A percentile compares a stretch with the other conserved stretches of the same genome.
These are phyloP conservation scores for Botrytis aclada DNA, from an alignment of 2,329 filamentous ascomycete species.

Conservation along the genomic window DNA sequence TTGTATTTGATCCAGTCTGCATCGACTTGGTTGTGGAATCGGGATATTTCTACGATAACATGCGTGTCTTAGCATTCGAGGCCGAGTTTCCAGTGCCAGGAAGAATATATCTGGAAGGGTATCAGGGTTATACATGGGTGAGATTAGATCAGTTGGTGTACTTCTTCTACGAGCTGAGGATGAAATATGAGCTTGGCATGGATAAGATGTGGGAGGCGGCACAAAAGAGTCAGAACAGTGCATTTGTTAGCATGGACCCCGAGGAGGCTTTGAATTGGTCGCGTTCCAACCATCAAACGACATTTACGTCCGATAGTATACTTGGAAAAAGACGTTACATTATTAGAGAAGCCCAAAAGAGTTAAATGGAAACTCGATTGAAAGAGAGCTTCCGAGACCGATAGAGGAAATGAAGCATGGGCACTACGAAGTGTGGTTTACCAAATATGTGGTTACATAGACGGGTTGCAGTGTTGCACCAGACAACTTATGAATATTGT, in stretches of 20 bases:
- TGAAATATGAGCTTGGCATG: conserved; percentile 14
- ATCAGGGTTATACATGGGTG: conserved; percentile 8
- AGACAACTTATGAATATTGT: too few relatives aligned
- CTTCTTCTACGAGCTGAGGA: conserved; percentile 20
- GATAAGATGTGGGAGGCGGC: conserved; percentile 21
- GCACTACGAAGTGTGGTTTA: too few relatives aligned
- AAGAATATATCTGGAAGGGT: neutral
- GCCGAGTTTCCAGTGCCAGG: neutral
- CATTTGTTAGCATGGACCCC: conserved; percentile 19
- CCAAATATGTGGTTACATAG: too few relatives aligned
- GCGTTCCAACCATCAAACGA: too few relatives aligned
- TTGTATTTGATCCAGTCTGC: neutral
- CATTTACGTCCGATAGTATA: too few relatives aligned
- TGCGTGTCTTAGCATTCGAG: neutral
- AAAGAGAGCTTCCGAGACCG: too few relatives aligned
- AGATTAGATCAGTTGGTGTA: conserved; percentile 13
- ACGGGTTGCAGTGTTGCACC: too few relatives aligned
- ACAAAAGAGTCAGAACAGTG: conserved; percentile 5
- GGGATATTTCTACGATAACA: neutral
- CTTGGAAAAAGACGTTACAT: too few relatives aligned
- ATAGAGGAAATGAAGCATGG: too few relatives aligned
- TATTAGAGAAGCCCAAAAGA: too few relatives aligned
- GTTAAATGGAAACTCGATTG: too few relatives aligned
- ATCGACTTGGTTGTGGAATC: neutral
- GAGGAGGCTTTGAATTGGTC: conserved; percentile 13